These are phyloP conservation scores for Xerocomellus chrysenteron DNA, from an alignment of 768 basidiomycete genomes.

Conservation along the genomic window DNA sequence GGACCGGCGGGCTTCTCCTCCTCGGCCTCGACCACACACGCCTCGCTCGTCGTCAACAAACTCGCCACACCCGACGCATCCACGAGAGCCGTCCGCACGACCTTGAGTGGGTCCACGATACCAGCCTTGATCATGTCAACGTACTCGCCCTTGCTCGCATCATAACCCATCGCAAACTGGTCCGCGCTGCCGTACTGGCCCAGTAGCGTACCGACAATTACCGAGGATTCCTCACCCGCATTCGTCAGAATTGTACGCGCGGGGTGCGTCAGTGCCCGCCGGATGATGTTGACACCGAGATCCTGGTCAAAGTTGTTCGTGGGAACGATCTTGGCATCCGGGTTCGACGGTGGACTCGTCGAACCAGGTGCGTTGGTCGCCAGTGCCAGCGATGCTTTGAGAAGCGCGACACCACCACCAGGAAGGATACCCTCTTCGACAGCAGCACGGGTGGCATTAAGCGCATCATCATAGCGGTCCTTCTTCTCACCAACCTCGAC, in stretches of 20 bases:
- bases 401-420: conserved; percentile 90
- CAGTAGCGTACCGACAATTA: conserved; percentile 88
- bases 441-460: conserved; percentile 97
- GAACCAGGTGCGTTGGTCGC: conserved; percentile 50
- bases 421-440: conserved; percentile 99
- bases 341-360: conserved; percentile 46
- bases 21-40: conserved; percentile 87
- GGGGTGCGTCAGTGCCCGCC: conserved; percentile 84
- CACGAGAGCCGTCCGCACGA: conserved; percentile 88
- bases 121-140: conserved; percentile 93
- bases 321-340: conserved; percentile 65
- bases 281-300: conserved; percentile 91
- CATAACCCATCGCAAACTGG: conserved; percentile 86
- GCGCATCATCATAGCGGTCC: conserved; percentile 95
- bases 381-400: conserved; percentile 78
- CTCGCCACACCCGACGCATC: conserved; percentile 92
- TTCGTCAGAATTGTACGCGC: conserved; percentile 88
- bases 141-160: conserved; percentile 89
- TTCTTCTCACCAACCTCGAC: conserved; percentile 99
- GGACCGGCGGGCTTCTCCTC: conserved; percentile 64
- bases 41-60: conserved; percentile 90
- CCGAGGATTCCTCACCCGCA: conserved; percentile 91
- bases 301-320: conserved; percentile 96
- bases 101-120: conserved; percentile 95
- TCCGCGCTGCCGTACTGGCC: conserved; percentile 66